phyloP scores from a whole-genome alignment of 1,284 basidiomycete genomes.

The Moniliella sp. region DNA sequence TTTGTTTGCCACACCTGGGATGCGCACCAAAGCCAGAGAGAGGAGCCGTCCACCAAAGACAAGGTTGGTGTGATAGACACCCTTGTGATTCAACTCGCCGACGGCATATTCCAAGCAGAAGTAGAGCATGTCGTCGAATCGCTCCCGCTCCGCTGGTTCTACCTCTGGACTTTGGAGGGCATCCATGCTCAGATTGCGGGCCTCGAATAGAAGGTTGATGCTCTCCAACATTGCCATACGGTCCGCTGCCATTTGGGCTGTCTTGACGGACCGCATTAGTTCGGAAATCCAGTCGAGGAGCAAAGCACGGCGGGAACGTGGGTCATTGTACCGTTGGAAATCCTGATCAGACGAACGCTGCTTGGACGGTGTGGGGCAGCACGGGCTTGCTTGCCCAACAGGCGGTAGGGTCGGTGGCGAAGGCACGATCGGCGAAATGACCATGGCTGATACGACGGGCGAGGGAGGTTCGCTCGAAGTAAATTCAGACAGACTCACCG shows the following conservation, averaged over 20 bases:
- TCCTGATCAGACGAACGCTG: too few species aligned
- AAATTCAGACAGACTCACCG: too few species aligned
- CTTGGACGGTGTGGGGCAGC: too few species aligned
- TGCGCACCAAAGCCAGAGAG: conserved; percentile 24
- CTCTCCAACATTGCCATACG: conserved; percentile 25
- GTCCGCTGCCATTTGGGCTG: conserved; percentile 24
- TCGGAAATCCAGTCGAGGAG: conserved; percentile 27
- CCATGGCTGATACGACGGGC: too few species aligned
- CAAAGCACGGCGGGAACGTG: conserved; percentile 11
- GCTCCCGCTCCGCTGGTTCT: too few species aligned
- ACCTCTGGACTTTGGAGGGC: too few species aligned
- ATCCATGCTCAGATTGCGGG: conserved; percentile 22
- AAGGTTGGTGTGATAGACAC: conserved; percentile 26
- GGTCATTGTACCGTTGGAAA: too few species aligned
- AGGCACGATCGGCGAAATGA: too few species aligned
- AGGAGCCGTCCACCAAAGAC: conserved; percentile 26
- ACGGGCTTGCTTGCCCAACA: too few species aligned
- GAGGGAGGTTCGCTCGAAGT: too few species aligned
- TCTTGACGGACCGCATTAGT: conserved; percentile 18
- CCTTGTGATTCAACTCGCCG: conserved; percentile 29
- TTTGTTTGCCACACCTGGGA: conserved; percentile 24
- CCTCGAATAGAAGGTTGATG: conserved; percentile 24
- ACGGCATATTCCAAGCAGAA: conserved; percentile 21
- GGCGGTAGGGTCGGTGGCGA: too few species aligned
- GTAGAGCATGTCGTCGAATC: too few species aligned